phyloP scores from a whole-genome alignment of 169 alveolate genomes.

The Plasmodium gallinaceum region DNA sequence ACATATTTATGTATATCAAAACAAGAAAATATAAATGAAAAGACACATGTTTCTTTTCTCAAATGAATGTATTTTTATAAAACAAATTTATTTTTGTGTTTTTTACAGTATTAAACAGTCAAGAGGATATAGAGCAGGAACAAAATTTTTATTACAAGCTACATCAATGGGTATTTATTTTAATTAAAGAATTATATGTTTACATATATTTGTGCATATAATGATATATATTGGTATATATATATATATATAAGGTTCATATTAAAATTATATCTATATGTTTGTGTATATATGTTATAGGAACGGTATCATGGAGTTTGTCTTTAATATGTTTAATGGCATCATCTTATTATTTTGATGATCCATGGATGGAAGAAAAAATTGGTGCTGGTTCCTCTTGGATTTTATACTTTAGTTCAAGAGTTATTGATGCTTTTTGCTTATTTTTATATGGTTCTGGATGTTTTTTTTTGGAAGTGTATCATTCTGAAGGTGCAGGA shows the following conservation, averaged over 20 bases:
- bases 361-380: slow-evolving; percentile 89
- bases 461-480: slow-evolving; percentile 91
- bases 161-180: slow-evolving; percentile 85
- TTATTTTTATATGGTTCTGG: slow-evolving; percentile 90
- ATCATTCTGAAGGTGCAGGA: slow-evolving; percentile 94
- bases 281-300: slow-evolving; percentile 13
- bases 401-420: slow-evolving; percentile 88
- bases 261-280: neutral
- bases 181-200: neutral
- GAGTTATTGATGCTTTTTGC: slow-evolving; percentile 88
- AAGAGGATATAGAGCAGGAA: slow-evolving; percentile 92
- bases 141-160: slow-evolving; percentile 89
- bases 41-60: neutral
- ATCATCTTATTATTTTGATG: slow-evolving; percentile 89
- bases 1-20: neutral
- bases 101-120: slow-evolving; percentile 88
- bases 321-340: slow-evolving; percentile 87
- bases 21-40: neutral
- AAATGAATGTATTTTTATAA: neutral
- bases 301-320: slow-evolving; percentile 89
- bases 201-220: neutral
- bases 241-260: neutral
- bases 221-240: neutral
- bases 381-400: slow-evolving; percentile 91
- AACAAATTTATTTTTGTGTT: neutral